Conservation (phyloP, 2,329 filamentous ascomycete genomes). For the Fusarium begoniae region DNA sequence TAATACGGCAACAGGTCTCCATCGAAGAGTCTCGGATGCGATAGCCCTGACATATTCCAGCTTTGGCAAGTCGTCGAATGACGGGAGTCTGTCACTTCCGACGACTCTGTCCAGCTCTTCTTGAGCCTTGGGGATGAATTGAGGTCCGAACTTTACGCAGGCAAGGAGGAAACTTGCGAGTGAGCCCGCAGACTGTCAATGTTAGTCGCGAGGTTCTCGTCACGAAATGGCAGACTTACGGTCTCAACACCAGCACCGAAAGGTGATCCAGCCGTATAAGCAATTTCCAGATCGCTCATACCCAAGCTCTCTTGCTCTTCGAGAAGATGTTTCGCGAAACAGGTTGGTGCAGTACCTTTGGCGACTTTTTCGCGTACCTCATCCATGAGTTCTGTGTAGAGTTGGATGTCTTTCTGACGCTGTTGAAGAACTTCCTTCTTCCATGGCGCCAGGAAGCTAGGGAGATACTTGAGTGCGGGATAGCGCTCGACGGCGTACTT, state of each 20-base stretch:
- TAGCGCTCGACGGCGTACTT: slow-evolving; percentile 53
- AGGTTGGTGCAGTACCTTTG: slow-evolving; percentile 47
- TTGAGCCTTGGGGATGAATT: slow-evolving; percentile 55
- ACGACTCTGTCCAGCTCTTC: slow-evolving; percentile 52
- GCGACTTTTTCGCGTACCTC: slow-evolving; percentile 49
- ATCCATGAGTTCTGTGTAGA: slow-evolving; percentile 53
- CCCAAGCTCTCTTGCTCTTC: slow-evolving; percentile 52
- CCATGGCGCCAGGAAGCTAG: slow-evolving; percentile 51
- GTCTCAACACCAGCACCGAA: slow-evolving; percentile 58
- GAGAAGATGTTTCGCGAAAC: slow-evolving; percentile 55
- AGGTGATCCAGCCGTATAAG: slow-evolving; percentile 55
- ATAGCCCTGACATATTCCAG: slow-evolving; percentile 51
- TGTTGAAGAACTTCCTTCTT: slow-evolving; percentile 51
- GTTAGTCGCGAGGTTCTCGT: rapidly evolving
- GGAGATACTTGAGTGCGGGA: slow-evolving; percentile 51
- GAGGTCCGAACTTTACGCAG: slow-evolving; percentile 60
- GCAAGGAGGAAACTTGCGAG: slow-evolving; percentile 61
- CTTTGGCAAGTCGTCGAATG: slow-evolving; percentile 48
- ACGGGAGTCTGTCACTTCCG: slow-evolving; percentile 49
- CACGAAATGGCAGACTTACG: slow-evolving; percentile 24
- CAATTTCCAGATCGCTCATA: slow-evolving; percentile 54
- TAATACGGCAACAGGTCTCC: slow-evolving; percentile 54
- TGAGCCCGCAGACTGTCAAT: slow-evolving; percentile 54
- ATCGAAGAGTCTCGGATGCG: slow-evolving; percentile 51
- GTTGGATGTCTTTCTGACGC: slow-evolving; percentile 48